A percentile compares a stretch with the other conserved stretches of the same genome.
These are phyloP conservation scores for Neurospora sp. DNA, from an alignment of 495 filamentous ascomycete species.

Conservation along the genomic window DNA sequence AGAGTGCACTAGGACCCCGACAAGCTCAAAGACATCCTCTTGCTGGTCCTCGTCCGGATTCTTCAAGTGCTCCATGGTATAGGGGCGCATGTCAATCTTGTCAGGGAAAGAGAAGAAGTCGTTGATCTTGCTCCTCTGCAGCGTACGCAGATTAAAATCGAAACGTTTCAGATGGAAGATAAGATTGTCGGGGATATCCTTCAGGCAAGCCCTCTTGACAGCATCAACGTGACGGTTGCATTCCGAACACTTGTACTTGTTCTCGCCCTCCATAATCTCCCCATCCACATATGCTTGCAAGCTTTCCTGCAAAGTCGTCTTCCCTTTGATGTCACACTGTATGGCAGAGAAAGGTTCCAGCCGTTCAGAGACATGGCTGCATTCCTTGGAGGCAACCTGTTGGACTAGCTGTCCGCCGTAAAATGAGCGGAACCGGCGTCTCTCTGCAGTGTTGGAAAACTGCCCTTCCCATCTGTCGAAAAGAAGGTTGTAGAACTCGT, in stretches of 20 bases:
- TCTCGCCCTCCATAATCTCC: conserved; percentile 95
- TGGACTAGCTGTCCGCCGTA: conserved; percentile 89
- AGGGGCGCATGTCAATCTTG: conserved; percentile 81
- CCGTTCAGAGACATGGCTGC: conserved; percentile 82
- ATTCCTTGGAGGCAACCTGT: conserved; percentile 92
- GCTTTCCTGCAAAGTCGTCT: conserved; percentile 72
- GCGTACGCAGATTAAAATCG: conserved; percentile 80
- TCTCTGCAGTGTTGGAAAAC: conserved; percentile 54
- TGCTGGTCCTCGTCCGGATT: conserved; percentile 42
- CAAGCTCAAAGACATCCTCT: conserved; percentile 78
- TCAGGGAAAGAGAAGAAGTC: conserved; percentile 84
- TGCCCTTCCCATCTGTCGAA: conserved; percentile 89
- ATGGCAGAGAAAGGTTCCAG: conserved; percentile 91
- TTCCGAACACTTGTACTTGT: conserved; percentile 93
- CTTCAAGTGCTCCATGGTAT: conserved; percentile 78
- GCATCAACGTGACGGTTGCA: conserved; percentile 89
- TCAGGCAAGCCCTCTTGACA: conserved; percentile 86
- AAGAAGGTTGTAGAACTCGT: conserved; percentile 91
- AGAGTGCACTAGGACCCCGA: conserved; percentile 84
- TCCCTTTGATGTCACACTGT: conserved; percentile 95
- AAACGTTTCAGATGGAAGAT: conserved; percentile 98
- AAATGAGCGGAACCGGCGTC: conserved; percentile 69
- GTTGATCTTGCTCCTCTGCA: conserved; percentile 88
- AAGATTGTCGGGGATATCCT: conserved; percentile 86
- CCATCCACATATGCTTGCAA: conserved; percentile 89